phyloP scores from a whole-genome alignment of 1,284 basidiomycete genomes.

The Boletus hoseneyae region DNA sequence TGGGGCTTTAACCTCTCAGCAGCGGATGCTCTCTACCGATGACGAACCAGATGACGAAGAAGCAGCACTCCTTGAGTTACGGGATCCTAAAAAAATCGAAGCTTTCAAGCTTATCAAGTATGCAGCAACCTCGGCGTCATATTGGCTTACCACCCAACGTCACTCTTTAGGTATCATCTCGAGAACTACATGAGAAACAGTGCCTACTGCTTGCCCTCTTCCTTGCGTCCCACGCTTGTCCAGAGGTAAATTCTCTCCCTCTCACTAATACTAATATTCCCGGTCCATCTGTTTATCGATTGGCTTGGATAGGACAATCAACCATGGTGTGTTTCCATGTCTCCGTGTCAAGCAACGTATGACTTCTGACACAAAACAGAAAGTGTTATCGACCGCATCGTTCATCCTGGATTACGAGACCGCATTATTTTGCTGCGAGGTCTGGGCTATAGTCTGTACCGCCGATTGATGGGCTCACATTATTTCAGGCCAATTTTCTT shows the following conservation, averaged over 20 bases:
- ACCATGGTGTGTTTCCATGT: conserved; percentile 59
- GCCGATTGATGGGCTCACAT: conserved; percentile 34
- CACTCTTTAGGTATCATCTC: conserved; percentile 66
- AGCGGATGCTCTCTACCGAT: conserved; percentile 27
- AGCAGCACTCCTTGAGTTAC: conserved; percentile 25
- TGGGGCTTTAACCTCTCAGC: conserved; percentile 18
- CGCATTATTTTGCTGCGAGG: conserved; percentile 85
- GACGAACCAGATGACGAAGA: conserved; percentile 29
- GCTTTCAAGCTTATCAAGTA: conserved; percentile 81
- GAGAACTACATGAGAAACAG: conserved; percentile 81
- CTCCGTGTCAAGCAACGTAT: conserved; percentile 7
- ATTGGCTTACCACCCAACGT: conserved; percentile 1
- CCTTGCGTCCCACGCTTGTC: conserved; percentile 79
- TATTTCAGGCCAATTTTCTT: conserved; percentile 65
- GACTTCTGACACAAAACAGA: conserved; percentile 42
- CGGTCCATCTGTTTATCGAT: conserved; percentile 14
- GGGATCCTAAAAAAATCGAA: conserved; percentile 67
- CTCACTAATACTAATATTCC: not conserved
- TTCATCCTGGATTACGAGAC: conserved; percentile 85
- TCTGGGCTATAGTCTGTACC: conserved; percentile 31
- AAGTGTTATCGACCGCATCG: conserved; percentile 83
- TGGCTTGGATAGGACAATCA: conserved; percentile 58
- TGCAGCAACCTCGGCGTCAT: conserved; percentile 20
- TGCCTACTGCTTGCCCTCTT: conserved; percentile 84
- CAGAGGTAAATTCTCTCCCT: conserved; percentile 54